A percentile compares a stretch with the other conserved stretches of the same genome.
phyloP scores from a whole-genome alignment of 2,329 filamentous ascomycete genomes.

The Eutypa lata region DNA sequence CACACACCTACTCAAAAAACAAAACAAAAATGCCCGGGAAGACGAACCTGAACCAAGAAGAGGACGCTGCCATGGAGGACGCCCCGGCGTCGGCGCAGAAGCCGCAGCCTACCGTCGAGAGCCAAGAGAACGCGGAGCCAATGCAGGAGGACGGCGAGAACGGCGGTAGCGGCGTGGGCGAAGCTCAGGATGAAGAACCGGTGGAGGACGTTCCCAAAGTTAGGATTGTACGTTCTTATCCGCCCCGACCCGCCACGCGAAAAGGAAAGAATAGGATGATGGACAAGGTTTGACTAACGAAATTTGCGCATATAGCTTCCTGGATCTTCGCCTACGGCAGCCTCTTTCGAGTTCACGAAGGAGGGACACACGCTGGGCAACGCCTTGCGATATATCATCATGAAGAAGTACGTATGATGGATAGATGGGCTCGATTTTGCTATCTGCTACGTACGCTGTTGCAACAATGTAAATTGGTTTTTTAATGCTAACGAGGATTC shows the following conservation, averaged over 20 bases:
- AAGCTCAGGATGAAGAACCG: constrained; percentile 41
- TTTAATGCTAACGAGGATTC: neutral
- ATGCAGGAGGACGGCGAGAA: constrained; percentile 29
- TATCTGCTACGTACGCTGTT: neutral
- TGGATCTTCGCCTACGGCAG: constrained; percentile 80
- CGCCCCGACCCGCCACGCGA: neutral
- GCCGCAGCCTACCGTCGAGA: constrained; percentile 39
- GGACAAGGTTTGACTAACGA: neutral
- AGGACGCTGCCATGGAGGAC: constrained; percentile 28
- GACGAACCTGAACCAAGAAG: constrained; percentile 14
- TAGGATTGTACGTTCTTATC: constrained; percentile 50
- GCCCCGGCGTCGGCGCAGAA: constrained; percentile 26
- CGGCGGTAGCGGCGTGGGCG: constrained; percentile 28
- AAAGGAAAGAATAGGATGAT: neutral
- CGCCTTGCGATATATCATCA: constrained; percentile 89
- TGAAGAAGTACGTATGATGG: constrained; percentile 92
- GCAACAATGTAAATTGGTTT: neutral
- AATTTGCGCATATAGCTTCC: constrained; percentile 58
- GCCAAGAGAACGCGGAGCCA: constrained; percentile 36
- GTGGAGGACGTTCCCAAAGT: constrained; percentile 56
- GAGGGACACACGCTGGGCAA: constrained; percentile 97
- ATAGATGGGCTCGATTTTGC: neutral
- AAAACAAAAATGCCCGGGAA: constrained; percentile 18
- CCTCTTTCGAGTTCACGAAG: constrained; percentile 89
- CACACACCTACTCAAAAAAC: neutral